These are phyloP conservation scores for Cudoniella acicularis DNA, from an alignment of 495 filamentous ascomycete species.

Conservation along the genomic window DNA sequence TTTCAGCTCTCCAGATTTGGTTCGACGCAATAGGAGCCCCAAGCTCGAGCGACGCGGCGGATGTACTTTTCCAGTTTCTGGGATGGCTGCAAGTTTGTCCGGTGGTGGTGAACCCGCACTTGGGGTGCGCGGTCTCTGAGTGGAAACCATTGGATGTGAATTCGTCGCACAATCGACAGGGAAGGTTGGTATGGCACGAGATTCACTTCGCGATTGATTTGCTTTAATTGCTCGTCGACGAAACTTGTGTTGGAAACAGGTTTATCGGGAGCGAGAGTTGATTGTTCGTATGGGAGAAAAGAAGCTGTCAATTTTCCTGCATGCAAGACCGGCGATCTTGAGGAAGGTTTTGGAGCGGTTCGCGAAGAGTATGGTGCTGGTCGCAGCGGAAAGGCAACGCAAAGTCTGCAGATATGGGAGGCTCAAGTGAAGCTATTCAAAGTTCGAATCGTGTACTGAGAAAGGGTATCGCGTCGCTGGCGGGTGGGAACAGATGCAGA, in stretches of 20 bases:
- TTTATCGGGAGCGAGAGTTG: background rate
- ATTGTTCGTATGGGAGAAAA: background rate
- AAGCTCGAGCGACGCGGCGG: conserved; percentile 47
- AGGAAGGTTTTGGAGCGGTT: background rate
- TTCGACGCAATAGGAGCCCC: conserved; percentile 71
- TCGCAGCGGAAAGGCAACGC: background rate
- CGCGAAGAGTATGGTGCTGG: background rate
- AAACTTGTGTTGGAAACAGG: background rate
- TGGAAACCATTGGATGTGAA: conserved; percentile 26
- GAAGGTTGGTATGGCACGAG: conserved; percentile 7
- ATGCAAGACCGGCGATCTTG: background rate
- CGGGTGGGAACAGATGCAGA: no score
- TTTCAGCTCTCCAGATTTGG: conserved; percentile 74
- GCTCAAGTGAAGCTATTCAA: background rate
- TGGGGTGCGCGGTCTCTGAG: conserved; percentile 22
- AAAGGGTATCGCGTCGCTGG: background rate
- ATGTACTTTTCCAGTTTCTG: conserved; percentile 16
- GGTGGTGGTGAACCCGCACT: conserved; percentile 17
- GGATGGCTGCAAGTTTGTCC: conserved; percentile 21
- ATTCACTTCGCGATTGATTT: conserved; percentile 14
- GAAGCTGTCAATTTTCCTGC: background rate
- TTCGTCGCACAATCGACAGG: conserved; percentile 22
- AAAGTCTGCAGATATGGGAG: background rate
- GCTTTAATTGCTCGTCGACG: conserved; percentile 5
- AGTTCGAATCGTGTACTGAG: background rate